phyloP scores from a whole-genome alignment of 768 basidiomycete genomes.

The Macrolepiota albuminosa region DNA sequence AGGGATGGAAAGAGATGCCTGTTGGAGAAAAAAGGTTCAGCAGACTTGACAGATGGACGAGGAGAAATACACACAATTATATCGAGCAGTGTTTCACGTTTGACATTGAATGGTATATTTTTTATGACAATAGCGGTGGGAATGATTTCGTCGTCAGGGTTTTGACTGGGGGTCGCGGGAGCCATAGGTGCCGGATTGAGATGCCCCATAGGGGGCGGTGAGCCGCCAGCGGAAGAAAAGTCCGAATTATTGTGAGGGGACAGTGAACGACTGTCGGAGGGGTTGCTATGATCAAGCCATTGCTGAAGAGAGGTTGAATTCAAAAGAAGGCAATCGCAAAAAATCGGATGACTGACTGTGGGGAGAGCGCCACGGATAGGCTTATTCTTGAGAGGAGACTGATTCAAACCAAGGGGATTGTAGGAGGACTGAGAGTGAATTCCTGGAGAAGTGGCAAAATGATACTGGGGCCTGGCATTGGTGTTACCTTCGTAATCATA shows the following conservation, averaged over 20 bases:
- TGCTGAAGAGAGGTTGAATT: conserved; percentile 45
- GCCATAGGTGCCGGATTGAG: conserved; percentile 40
- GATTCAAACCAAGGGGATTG: conserved; percentile 53
- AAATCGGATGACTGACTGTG: conserved; percentile 47
- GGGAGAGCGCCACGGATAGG: conserved; percentile 67
- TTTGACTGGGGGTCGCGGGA: conserved; percentile 47
- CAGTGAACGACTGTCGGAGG: conserved; percentile 70
- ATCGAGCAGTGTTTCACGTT: conserved; percentile 91
- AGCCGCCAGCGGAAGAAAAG: conserved; percentile 83
- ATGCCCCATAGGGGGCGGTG: conserved; percentile 56
- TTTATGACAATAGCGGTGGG: conserved; percentile 99
- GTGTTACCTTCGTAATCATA: conserved; percentile 74
- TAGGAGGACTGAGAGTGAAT: conserved; percentile 52
- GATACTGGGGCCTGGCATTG: conserved; percentile 57
- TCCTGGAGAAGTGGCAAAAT: conserved; percentile 60
- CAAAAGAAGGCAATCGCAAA: conserved; percentile 11
- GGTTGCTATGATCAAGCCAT: conserved; percentile 69
- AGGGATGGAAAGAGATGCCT: conserved; percentile 91
- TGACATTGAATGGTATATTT: conserved; percentile 99
- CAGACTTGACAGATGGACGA: not conserved
- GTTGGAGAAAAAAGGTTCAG: conserved; percentile 10
- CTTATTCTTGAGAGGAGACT: conserved; percentile 75
- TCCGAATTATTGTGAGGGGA: conserved; percentile 87
- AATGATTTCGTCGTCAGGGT: conserved; percentile 85
- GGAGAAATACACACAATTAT: conserved; percentile 73